Conservation (phyloP, 345 rosid genomes). For the Syzygium grande region DNA sequence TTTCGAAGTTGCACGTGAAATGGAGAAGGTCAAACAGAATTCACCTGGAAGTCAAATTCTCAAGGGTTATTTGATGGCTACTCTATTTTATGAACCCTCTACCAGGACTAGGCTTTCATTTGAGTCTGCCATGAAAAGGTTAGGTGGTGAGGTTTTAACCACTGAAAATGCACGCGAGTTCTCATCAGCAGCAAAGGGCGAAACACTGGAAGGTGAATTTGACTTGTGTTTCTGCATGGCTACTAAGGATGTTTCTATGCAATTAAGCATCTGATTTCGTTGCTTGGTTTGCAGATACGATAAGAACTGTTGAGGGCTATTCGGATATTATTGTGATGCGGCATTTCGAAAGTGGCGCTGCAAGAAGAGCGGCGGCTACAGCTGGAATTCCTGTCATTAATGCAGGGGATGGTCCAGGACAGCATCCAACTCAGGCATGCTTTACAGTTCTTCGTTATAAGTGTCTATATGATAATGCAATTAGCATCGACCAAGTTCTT, state of each 20-base stretch:
- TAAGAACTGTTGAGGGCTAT: slow-evolving; percentile 93
- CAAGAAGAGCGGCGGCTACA: slow-evolving; percentile 79
- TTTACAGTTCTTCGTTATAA: neutral
- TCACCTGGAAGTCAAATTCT: slow-evolving; percentile 72
- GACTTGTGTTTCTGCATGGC: neutral
- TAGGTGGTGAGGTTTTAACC: slow-evolving; percentile 94
- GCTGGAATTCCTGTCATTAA: slow-evolving; percentile 83
- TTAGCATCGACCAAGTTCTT: neutral
- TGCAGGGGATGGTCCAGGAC: slow-evolving; percentile 99
- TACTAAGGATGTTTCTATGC: neutral
- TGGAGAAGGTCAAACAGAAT: slow-evolving; percentile 76
- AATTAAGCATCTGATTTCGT: neutral
- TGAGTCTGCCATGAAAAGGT: slow-evolving; percentile 95
- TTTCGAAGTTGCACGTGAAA: slow-evolving; percentile 74
- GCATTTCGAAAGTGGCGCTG: slow-evolving; percentile 97
- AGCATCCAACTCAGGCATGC: slow-evolving; percentile 90
- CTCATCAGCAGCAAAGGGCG: slow-evolving; percentile 96
- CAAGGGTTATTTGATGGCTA: slow-evolving; percentile 87
- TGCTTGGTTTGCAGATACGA: slow-evolving; percentile 54
- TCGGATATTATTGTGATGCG: slow-evolving; percentile 90
- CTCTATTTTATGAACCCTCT: slow-evolving; percentile 94
- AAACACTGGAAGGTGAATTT: slow-evolving; percentile 84
- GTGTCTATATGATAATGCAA: neutral
- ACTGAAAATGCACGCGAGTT: slow-evolving; percentile 95
- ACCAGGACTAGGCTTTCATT: slow-evolving; percentile 94